Evolutionary conservation across 768 basidiomycete species (phyloP), one percentile per base, ranked within the genome.

Genomic region (Kwoniella sp.): DNA sequence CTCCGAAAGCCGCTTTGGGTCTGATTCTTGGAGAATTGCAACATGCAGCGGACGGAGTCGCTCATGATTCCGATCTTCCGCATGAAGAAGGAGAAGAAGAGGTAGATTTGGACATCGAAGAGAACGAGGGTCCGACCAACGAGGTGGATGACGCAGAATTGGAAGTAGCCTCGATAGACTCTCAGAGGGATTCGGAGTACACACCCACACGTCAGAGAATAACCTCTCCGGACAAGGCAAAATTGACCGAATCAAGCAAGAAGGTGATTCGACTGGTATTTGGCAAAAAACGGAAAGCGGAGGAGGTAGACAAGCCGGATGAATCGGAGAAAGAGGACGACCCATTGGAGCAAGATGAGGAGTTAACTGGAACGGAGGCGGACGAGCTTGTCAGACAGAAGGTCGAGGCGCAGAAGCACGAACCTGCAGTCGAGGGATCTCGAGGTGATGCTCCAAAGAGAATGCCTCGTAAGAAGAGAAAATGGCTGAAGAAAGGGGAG

Each of bases 401-500:
- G 34, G 5, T 37, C 13, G 23, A 38, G n/a, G 3, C 28, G 28
- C 37, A 45, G 11, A 28, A 20, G 17, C 26, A 30, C 15, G 31
- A 11, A 23, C 17, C 17, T 2, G 56, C n/a, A 17, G 25, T 34
- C 17, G 55, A 56, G 30, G 45, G 59, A 31, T 22, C 29, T 4
- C 17, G 45, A 29, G 65, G 53, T 15, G 58, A 60, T 37, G 26
- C 2, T 2, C 48, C 52, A 11, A 71, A 45, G 56, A 57, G 67
- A 45, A 47, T 65, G 34, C 70, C 67, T 17, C 51, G 73, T 50
- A 74, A 74, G 66, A 74, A 70, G 50, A 63, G 68, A 25, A 69
- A 66, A 48, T 72, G 70, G 68, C 31, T 70, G 57, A 70, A 71
- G 59, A 68, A 67, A 53, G 70, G 73, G 22, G 68, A 72, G 65